Base-by-base conservation (phyloP, 2,329 filamentous ascomycete genomes). In the Clonostachys byssicola region DNA sequence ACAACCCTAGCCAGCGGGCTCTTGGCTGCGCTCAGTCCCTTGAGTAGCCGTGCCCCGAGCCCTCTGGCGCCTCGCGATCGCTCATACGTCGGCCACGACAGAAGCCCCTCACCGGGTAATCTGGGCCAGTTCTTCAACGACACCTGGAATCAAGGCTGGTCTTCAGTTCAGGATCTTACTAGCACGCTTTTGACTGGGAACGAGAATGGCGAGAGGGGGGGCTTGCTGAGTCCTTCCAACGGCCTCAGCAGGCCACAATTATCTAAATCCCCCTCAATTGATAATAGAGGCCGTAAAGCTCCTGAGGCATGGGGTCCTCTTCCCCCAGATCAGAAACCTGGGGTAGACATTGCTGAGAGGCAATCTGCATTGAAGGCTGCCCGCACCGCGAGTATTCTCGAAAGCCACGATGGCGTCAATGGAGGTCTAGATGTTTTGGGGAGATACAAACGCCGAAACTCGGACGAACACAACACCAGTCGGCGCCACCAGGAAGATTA, bases 401-500 rank as follows among this genome's bases (percentile, higher is more conserved):
- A 86, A 58, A 82, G 78, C 47, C 74, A 83, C 46, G 77, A 82
- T 7, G 78, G 78, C 14, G 77, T 80, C 35, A 81, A 81, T 49
- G 78, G 77, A 4, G 76, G 75, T 2, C 60, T 84, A 40, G 78
- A 85, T 54, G 66, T 77, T 23, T 62, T 68, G 3, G 76, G 79
- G 23, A 73, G 68, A 51, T 78, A 74, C 60, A 89, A 89, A 67
- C 77, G 83, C 55, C 75, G 86, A 53, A 84, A 78, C 43, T 89
- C 86, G 5, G 85, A 89, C 56, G 85, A 89, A 45, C 47, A 64
- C 30, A 54, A 63, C 33, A 52, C 61, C 10, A 78, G 84, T 44
- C 75, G 82, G 34, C 82, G 86, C 34, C 75, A 82, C 44, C 78
- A 83, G 55, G 87, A 95, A 55, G 42, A 49, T 35, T 88, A 89